phyloP scores from a whole-genome alignment of 2,329 filamentous ascomycete genomes.

The Colletotrichum orchidophilum region DNA sequence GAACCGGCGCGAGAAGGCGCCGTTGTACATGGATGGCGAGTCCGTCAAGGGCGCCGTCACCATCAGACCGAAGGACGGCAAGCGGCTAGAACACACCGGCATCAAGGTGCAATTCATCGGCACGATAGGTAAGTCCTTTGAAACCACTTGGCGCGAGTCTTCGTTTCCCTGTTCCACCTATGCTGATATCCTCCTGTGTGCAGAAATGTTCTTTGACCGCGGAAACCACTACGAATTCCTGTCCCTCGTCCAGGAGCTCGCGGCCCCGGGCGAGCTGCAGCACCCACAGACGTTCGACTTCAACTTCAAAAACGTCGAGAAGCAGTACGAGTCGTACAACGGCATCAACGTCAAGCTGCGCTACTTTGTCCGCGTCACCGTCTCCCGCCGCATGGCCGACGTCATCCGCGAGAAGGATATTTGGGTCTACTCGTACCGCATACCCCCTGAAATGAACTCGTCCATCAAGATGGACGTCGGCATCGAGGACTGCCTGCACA shows the following conservation, averaged over 20 bases:
- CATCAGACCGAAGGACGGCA: slow-evolving; percentile 95
- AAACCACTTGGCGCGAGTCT: slow-evolving; percentile 3
- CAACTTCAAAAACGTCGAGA: slow-evolving; percentile 99
- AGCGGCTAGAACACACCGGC: slow-evolving; percentile 95
- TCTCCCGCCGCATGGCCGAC: slow-evolving; percentile 95
- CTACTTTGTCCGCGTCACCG: slow-evolving; percentile 97
- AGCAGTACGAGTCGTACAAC: slow-evolving; percentile 99
- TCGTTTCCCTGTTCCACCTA: slow-evolving; percentile 10
- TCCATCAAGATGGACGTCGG: slow-evolving; percentile 99
- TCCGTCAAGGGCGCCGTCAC: slow-evolving; percentile 97
- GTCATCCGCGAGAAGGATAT: slow-evolving; percentile 99
- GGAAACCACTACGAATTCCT: slow-evolving; percentile 99
- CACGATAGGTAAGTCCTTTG: slow-evolving; percentile 78
- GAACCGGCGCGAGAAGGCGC: slow-evolving; percentile 95
- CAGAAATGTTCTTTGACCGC: slow-evolving; percentile 99
- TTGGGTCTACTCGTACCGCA: slow-evolving; percentile 98
- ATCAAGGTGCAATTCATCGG: slow-evolving; percentile 99
- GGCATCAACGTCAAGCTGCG: slow-evolving; percentile 99
- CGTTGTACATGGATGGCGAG: slow-evolving; percentile 97
- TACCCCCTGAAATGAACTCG: slow-evolving; percentile 97
- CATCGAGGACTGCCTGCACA: slow-evolving; percentile 98
- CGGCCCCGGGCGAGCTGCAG: slow-evolving; percentile 95
- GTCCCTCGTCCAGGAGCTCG: slow-evolving; percentile 94
- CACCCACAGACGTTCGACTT: slow-evolving; percentile 99
- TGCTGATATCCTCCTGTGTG: background rate